A percentile compares a stretch with the other conserved stretches of the same genome.
Evolutionary conservation across 495 filamentous ascomycete genomes (phyloP).

Genomic region (Xylaria nigripes): DNA sequence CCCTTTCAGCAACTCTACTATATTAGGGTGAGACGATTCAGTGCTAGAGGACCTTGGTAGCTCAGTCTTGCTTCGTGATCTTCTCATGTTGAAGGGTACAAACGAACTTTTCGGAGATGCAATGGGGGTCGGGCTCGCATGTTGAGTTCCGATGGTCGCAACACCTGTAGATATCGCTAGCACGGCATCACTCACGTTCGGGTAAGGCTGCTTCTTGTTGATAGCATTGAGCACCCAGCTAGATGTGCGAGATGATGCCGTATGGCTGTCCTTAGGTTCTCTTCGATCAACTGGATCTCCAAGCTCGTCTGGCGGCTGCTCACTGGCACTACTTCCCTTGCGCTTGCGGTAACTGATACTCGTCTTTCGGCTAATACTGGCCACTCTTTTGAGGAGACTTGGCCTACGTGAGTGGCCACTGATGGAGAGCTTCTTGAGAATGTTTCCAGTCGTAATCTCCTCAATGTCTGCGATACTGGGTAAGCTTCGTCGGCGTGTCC

Average conservation of each 20-base stretch:
- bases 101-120: slow-evolving; percentile 45
- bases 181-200: slow-evolving; percentile 57
- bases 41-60: slow-evolving; percentile 39
- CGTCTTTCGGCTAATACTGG: slow-evolving; percentile 50
- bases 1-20: slow-evolving; percentile 44
- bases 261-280: slow-evolving; percentile 46
- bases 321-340: slow-evolving; percentile 32
- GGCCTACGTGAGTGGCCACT: slow-evolving; percentile 39
- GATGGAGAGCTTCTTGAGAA: slow-evolving; percentile 56
- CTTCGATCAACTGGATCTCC: slow-evolving; percentile 30
- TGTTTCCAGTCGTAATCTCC: slow-evolving; percentile 47
- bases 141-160: slow-evolving; percentile 51
- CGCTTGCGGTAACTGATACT: slow-evolving; percentile 43
- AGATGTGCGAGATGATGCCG: slow-evolving; percentile 44
- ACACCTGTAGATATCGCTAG: slow-evolving; percentile 54
- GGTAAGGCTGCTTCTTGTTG: slow-evolving; percentile 41
- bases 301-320: slow-evolving; percentile 27
- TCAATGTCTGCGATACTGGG: slow-evolving; percentile 51
- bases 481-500: slow-evolving; percentile 55
- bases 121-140: slow-evolving; percentile 44
- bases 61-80: slow-evolving; percentile 71
- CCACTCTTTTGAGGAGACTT: slow-evolving; percentile 36
- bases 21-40: slow-evolving; percentile 21
- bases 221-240: slow-evolving; percentile 39
- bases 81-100: slow-evolving; percentile 40